Evolutionary conservation across 2,329 filamentous ascomycete genomes (phyloP).

Genomic region (Aspergillus glaucus): DNA sequence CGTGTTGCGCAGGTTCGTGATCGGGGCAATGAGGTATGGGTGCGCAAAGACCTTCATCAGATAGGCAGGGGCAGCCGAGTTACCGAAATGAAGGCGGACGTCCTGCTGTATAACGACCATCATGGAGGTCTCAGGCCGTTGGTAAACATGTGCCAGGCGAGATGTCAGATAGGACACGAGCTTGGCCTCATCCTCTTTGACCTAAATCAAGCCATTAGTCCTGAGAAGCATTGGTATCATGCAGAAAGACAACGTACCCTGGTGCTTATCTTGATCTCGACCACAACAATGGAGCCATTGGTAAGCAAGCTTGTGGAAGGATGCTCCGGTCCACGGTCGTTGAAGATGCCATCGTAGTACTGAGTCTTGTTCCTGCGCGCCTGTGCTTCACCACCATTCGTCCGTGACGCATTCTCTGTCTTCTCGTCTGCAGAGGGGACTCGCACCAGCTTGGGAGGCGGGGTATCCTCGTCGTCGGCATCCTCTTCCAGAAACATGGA

Average conservation of each 20-base stretch:
- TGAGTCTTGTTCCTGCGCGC: slow-evolving; percentile 28
- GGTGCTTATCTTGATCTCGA: slow-evolving; percentile 59
- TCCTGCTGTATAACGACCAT: slow-evolving; percentile 71
- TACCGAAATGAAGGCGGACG: slow-evolving; percentile 66
- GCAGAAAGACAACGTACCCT: slow-evolving; percentile 45
- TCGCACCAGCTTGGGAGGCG: slow-evolving; percentile 7
- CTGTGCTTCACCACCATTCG: slow-evolving; percentile 15
- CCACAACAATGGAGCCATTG: slow-evolving; percentile 54
- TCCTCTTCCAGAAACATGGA: slow-evolving; percentile 20
- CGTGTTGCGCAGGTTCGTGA: slow-evolving; percentile 75
- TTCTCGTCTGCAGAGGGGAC: slow-evolving; percentile 10
- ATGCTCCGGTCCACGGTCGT: slow-evolving; percentile 28
- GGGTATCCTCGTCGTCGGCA: slow-evolving; percentile 19
- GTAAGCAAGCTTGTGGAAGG: slow-evolving; percentile 43
- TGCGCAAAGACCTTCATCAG: slow-evolving; percentile 67
- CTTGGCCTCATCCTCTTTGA: slow-evolving; percentile 70
- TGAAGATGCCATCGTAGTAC: slow-evolving; percentile 38
- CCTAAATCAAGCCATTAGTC: slow-evolving; percentile 8
- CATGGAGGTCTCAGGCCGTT: slow-evolving; percentile 65
- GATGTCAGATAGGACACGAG: slow-evolving; percentile 69
- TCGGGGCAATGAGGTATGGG: slow-evolving; percentile 60
- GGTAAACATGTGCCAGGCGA: slow-evolving; percentile 67
- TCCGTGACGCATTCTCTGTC: slow-evolving; percentile 8
- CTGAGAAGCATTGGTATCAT: not conserved
- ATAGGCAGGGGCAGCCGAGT: slow-evolving; percentile 73